Base-by-base conservation (phyloP, 2,329 filamentous ascomycete species). In the Aspergillus texensis region DNA sequence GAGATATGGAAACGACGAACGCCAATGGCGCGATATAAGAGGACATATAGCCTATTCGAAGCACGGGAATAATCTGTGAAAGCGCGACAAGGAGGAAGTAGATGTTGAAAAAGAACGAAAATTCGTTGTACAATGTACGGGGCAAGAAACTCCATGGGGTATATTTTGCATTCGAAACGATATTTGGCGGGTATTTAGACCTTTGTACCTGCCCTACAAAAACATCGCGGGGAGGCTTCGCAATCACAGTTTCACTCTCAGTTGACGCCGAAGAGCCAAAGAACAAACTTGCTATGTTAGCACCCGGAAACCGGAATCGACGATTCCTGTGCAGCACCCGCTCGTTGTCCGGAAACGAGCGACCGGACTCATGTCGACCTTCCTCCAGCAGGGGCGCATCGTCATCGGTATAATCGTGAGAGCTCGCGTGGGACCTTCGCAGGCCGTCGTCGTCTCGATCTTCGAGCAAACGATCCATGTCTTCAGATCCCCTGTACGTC, bases 71-170 rank as follows among this genome's bases (percentile, higher is more conserved):
- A 50, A 93, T 89, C 79, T 99, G 95, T 43, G 94, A 98, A 57
- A 98, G 80, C 8, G 95, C 96, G 57, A 99, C 95, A 30, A 98
- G 88, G 61, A 99, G 84, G 77, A 99, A 99, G 77, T 99, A 99
- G 84, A 98, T 92, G 85, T 99, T 99, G 85, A 99, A 97, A 81
- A 99, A 99, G 83, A 98, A 99, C 64, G 94, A 97, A 77, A 99
- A 99, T 76, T 99, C 95, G 80, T 98, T 98, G 80, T 97, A 99
- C 26, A 99, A 83, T 0, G 95, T 99, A 58, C 94, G 85, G 2
- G 96, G 96, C 16, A 99, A 85, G 78, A 99, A 99, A 58, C 91
- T 97, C 82, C 94, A 90, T 1, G 94, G 89, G 34, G 94, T 98
- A 78, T 99, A 99, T 84, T 98, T 99, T 61, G 95, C 94, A 76